Conservation (phyloP, 2,329 filamentous ascomycete species). For the Monosporascus sp. region DNA sequence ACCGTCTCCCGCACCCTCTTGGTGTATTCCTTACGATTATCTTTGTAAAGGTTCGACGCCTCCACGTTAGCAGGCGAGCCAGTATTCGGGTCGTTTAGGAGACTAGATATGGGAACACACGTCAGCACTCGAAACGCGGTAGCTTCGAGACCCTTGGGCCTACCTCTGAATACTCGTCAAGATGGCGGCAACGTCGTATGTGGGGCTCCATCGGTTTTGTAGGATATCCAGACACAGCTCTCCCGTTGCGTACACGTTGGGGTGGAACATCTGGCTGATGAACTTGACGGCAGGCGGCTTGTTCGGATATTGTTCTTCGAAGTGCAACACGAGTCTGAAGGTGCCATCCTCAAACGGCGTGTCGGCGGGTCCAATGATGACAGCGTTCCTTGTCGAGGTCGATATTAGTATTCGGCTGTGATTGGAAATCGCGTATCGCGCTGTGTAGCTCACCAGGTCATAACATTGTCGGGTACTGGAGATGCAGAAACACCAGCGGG, state of each 20-base stretch:
- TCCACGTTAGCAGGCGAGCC: conserved; percentile 96
- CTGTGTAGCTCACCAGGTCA: conserved; percentile 70
- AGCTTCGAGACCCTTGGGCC: background rate
- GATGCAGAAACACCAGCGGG: conserved; percentile 95
- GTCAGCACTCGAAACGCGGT: conserved; percentile 4
- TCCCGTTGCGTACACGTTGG: conserved; percentile 95
- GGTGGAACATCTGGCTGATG: conserved; percentile 98
- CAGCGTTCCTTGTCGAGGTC: conserved; percentile 70
- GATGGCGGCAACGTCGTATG: conserved; percentile 95
- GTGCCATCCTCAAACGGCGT: conserved; percentile 98
- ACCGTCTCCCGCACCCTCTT: conserved; percentile 95
- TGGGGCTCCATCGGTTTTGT: conserved; percentile 97
- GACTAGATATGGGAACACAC: conserved; percentile 43
- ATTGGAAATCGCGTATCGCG: conserved; percentile 4
- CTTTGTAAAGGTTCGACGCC: conserved; percentile 96
- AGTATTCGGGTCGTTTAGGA: conserved; percentile 98
- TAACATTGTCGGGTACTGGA: conserved; percentile 92
- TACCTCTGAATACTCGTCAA: conserved; percentile 97
- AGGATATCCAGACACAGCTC: conserved; percentile 95
- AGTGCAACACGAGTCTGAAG: conserved; percentile 97
- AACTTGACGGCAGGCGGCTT: conserved; percentile 98
- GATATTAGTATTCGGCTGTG: conserved; percentile 20
- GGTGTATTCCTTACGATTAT: conserved; percentile 92
- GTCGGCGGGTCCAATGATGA: conserved; percentile 94
- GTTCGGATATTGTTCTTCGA: conserved; percentile 98